These are phyloP conservation scores for Torulaspora indica DNA, from an alignment of 805 yeast genomes.

Conservation along the genomic window DNA sequence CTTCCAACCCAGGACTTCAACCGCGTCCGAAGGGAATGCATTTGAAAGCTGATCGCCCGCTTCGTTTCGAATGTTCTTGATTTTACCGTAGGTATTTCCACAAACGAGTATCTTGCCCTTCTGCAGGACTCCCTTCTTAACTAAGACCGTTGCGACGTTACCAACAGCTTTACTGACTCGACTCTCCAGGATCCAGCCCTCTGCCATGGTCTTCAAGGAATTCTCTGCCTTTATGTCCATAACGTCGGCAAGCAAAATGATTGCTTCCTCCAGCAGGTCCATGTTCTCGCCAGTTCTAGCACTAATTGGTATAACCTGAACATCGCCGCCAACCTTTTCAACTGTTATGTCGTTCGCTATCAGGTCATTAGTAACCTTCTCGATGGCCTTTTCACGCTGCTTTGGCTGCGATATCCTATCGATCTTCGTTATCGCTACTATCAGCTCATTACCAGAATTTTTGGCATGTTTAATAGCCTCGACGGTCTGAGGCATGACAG, in stretches of 20 bases:
- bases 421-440: conserved; percentile 90
- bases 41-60: conserved; percentile 53
- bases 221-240: conserved; percentile 65
- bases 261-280: conserved; percentile 84
- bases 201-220: conserved; percentile 44
- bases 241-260: conserved; percentile 77
- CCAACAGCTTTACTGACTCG: conserved; percentile 79
- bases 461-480: conserved; percentile 94
- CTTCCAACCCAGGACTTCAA: conserved; percentile 91
- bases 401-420: conserved; percentile 51
- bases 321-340: conserved; percentile 93
- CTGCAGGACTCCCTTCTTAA: conserved; percentile 71
- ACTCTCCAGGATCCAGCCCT: conserved; percentile 90
- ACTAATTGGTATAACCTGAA: conserved; percentile 81
- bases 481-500: conserved; percentile 94
- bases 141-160: conserved; percentile 75
- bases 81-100: conserved; percentile 82
- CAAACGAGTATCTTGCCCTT: conserved; percentile 75
- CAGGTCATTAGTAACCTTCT: conserved; percentile 72
- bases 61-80: conserved; percentile 73
- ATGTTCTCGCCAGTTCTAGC: conserved; percentile 88
- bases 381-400: conserved; percentile 56
- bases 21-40: conserved; percentile 87
- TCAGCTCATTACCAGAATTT: conserved; percentile 45
- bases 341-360: conserved; percentile 73